Conservation (phyloP, 495 filamentous ascomycete genomes). For the Talaromyces nanjingensis region DNA sequence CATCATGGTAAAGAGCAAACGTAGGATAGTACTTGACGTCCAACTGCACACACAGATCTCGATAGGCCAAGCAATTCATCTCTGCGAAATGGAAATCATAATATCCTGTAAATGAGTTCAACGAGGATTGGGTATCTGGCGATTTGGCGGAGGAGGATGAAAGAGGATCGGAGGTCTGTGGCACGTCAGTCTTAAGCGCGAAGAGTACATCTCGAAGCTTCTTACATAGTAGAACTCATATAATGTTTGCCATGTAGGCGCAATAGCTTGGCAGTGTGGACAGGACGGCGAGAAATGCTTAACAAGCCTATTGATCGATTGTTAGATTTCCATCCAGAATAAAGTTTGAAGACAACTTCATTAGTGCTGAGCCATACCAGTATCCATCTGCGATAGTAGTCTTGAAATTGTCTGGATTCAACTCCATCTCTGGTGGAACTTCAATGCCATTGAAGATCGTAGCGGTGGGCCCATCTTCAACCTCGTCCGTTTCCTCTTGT, state of each 20-base stretch:
- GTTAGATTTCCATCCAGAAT: not conserved
- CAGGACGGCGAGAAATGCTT: slow-evolving; percentile 75
- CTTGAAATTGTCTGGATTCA: slow-evolving; percentile 49
- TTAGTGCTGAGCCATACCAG: slow-evolving; percentile 36
- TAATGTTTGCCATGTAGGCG: slow-evolving; percentile 83
- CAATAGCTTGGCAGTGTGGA: slow-evolving; percentile 70
- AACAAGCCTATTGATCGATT: slow-evolving; percentile 48
- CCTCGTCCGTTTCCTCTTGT: not conserved
- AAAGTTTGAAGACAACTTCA: not conserved
- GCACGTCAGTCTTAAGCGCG: slow-evolving; percentile 15
- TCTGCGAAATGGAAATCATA: slow-evolving; percentile 87
- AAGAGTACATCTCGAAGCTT: not conserved
- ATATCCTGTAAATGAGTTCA: slow-evolving; percentile 60
- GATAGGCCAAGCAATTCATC: slow-evolving; percentile 76
- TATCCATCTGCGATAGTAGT: slow-evolving; percentile 55
- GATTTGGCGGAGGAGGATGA: slow-evolving; percentile 34
- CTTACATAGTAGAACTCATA: slow-evolving; percentile 87
- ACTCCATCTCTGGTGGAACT: slow-evolving; percentile 66
- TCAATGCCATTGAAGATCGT: slow-evolving; percentile 75
- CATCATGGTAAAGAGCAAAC: slow-evolving; percentile 77
- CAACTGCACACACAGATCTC: slow-evolving; percentile 62
- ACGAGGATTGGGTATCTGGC: slow-evolving; percentile 36
- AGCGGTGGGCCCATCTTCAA: slow-evolving; percentile 11
- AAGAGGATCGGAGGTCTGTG: slow-evolving; percentile 67
- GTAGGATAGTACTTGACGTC: slow-evolving; percentile 62